Conservation (phyloP, 306 rosid genomes). For the Dryas alaskensis region DNA sequence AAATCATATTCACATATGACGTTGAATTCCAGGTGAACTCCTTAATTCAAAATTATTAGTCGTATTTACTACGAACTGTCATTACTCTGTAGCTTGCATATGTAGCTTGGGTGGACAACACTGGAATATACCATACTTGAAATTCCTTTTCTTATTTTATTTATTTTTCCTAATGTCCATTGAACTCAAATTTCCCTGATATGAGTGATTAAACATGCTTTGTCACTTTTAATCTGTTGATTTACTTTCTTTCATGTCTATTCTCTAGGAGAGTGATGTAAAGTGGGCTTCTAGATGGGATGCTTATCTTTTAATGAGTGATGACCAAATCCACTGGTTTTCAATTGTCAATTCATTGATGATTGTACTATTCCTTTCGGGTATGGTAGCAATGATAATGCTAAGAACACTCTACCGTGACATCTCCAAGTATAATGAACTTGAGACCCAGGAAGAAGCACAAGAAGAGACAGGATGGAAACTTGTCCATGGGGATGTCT, state of each 20-base stretch:
- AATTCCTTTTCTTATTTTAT: not conserved
- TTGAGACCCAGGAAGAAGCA: slow-evolving; percentile 99
- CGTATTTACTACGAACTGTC: not conserved
- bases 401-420: slow-evolving; percentile 95
- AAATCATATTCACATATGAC: slow-evolving; percentile 86
- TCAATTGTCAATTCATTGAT: slow-evolving; percentile 92
- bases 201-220: not conserved
- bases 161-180: not conserved
- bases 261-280: slow-evolving; percentile 78
- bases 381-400: slow-evolving; percentile 99
- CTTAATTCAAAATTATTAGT: not conserved
- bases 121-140: not conserved
- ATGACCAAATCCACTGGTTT: slow-evolving; percentile 97
- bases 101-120: not conserved
- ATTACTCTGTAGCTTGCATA: not conserved
- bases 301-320: slow-evolving; percentile 92
- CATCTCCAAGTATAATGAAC: slow-evolving; percentile 93
- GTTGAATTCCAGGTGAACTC: slow-evolving; percentile 84
- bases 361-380: slow-evolving; percentile 98
- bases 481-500: slow-evolving; percentile 98
- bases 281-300: slow-evolving; percentile 99
- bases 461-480: slow-evolving; percentile 99
- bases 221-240: not conserved
- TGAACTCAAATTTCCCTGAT: not conserved
- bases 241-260: slow-evolving; percentile 21